Evolutionary conservation across 2,329 filamentous ascomycete genomes (phyloP).

Genomic region (Colletotrichum sp.): DNA sequence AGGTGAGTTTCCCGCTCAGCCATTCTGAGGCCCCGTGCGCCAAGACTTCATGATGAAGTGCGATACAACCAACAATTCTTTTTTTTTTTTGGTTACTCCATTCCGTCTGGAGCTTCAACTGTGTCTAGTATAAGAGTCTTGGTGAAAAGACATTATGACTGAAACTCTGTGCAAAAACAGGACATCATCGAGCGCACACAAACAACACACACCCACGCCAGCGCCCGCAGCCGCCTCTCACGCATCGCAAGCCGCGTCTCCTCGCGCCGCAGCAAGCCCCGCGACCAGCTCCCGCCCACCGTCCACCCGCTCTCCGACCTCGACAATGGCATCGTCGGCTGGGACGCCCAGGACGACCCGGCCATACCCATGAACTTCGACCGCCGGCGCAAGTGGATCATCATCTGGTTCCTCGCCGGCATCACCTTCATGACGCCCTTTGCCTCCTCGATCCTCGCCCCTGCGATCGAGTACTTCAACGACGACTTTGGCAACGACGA

Average conservation of each 20-base stretch:
- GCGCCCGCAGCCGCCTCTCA: slow-evolving; percentile 28
- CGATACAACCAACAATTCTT: not conserved
- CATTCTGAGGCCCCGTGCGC: not conserved
- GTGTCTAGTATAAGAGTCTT: not conserved
- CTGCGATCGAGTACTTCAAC: slow-evolving; percentile 49
- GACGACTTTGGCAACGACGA: slow-evolving; percentile 48
- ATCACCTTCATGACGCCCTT: slow-evolving; percentile 72
- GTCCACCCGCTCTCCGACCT: slow-evolving; percentile 56
- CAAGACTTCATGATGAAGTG: not conserved
- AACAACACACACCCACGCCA: slow-evolving; percentile 17
- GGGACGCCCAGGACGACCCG: slow-evolving; percentile 64
- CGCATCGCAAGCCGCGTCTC: slow-evolving; percentile 27
- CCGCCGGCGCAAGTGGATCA: slow-evolving; percentile 60
- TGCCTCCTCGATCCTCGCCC: slow-evolving; percentile 65
- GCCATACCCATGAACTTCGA: slow-evolving; percentile 65
- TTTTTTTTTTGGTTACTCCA: not conserved
- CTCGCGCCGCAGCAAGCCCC: slow-evolving; percentile 23
- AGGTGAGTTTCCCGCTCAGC: not conserved
- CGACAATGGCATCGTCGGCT: slow-evolving; percentile 59
- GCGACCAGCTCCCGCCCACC: slow-evolving; percentile 35
- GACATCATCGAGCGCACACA: not conserved
- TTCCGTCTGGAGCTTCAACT: not conserved
- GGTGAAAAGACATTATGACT: not conserved
- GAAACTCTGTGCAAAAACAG: not conserved
- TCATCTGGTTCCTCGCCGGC: slow-evolving; percentile 58